Percentiles rank a stretch among this genome's conserved stretches.
These are phyloP conservation scores for Boletus rufocinnamomeus DNA, from an alignment of 768 basidiomycete species.

Conservation along the genomic window DNA sequence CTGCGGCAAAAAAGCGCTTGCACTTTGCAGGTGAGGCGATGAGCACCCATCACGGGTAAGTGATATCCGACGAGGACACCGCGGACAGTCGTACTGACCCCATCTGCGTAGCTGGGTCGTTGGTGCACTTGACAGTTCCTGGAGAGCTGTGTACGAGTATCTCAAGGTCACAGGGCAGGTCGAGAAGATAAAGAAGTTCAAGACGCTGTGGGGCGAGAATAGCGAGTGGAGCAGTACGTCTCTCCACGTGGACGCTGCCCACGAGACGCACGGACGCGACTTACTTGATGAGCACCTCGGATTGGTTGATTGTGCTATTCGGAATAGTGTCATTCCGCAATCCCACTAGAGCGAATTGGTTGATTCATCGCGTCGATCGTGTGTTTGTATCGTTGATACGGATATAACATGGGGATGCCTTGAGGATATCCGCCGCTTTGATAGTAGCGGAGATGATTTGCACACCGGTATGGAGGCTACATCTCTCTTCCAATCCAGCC, in stretches of 20 bases:
- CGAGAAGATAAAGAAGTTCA: constrained; percentile 20
- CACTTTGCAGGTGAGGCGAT: constrained; percentile 21
- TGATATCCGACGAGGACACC: not conserved
- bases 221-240: constrained; percentile 26
- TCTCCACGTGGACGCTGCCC: not conserved
- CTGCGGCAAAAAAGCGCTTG: constrained; percentile 23
- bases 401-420: not conserved
- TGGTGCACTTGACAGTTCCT: constrained; percentile 41
- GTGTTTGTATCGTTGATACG: not conserved
- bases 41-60: constrained; percentile 41
- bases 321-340: not conserved
- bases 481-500: not conserved
- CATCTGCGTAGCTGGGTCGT: constrained; percentile 35
- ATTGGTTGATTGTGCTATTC: constrained; percentile 2
- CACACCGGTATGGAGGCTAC: too few species aligned
- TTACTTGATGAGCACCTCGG: constrained; percentile 6
- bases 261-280: not conserved
- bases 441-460: not conserved
- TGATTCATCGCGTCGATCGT: not conserved
- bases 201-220: constrained; percentile 31
- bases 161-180: constrained; percentile 15
- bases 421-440: not conserved
- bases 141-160: constrained; percentile 35
- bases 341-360: not conserved
- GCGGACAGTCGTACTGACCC: not conserved